Conservation (phyloP, 208 protist species). For the Tritrichomonas foetus region DNA sequence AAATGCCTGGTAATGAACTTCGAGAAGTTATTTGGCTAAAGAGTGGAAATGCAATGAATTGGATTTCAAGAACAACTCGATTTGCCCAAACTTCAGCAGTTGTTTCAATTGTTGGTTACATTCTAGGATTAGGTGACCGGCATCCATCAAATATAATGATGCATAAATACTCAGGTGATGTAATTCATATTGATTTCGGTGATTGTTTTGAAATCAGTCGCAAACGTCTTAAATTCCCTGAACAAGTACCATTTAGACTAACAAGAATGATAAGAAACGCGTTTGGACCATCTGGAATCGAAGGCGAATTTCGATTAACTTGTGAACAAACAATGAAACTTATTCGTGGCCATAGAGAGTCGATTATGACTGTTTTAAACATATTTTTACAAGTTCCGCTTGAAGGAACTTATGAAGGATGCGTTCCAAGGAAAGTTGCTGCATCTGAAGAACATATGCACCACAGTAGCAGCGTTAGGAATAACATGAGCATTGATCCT, state of each 20-base stretch:
- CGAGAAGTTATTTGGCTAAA: not conserved
- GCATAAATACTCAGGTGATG: not conserved
- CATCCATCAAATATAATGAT: conserved; percentile 28
- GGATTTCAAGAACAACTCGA: not conserved
- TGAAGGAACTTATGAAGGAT: not conserved
- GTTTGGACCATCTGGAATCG: not conserved
- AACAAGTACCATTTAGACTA: conserved; percentile 37
- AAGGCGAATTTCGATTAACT: not conserved
- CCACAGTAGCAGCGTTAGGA: no score
- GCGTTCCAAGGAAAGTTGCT: no score
- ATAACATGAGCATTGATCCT: no score
- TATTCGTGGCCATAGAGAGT: not conserved
- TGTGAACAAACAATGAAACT: conserved; percentile 12
- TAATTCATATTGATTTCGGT: conserved; percentile 36
- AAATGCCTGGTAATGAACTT: not conserved
- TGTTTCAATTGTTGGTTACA: not conserved
- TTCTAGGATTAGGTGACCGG: not conserved
- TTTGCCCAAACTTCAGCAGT: not conserved
- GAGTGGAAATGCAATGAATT: not conserved
- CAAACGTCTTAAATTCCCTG: not conserved
- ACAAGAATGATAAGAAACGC: conserved; percentile 40
- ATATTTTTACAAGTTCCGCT: conserved; percentile 32
- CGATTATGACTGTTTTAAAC: not conserved
- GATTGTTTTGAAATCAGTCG: conserved; percentile 50
- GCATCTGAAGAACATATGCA: no score